Evolutionary conservation across 768 basidiomycete genomes (phyloP), one percentile per base, ranked within the genome.

Genomic region (Tremella yokohamensis): DNA sequence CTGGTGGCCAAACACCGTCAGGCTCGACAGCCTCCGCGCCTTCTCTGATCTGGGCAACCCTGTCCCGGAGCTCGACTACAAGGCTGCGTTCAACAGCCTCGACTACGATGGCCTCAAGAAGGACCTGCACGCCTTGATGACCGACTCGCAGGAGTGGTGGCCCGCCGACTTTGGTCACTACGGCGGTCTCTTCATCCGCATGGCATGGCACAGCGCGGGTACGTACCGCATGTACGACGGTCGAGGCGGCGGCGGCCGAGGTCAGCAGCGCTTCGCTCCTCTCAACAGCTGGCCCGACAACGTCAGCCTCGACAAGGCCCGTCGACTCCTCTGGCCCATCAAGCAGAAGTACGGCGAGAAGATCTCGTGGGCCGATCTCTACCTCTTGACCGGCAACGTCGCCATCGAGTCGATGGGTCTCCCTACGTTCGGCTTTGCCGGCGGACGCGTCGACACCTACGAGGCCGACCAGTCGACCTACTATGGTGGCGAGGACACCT

Each of bases 321-420:
- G 52, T 3, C 25, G 52, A 53, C 25, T 53, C 8, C 52, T 53
- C 37, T 40, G 25, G 52, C 52, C 52, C 29, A 53, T 53, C 52
- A 53, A 53, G 52, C 52, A 53, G 25, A 53, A 53, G 52, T 53
- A 53, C 38, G 52, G 52, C 24, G 52, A 53, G 25, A 53, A 53
- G 52, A 53, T 53, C 52, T 53, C 52, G n/a, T 53, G 52, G 52
- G 52, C 52, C n/a, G 52, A 53, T 53, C 52, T 53, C 15, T 53
- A 38, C 52, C 38, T 53, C 18, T 40, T 53, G 29, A 53, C 52
- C 12, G 52, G 52, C 18, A 53, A 53, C 52, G 52, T 53, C 52
- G 52, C 52, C 29, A 53, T 53, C 25, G 52, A 53, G 38, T 53
- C 52, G n/a, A 53, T 53, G 52, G 52, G 52, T 18, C 18, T n/a